Base-by-base conservation (phyloP, 2,329 filamentous ascomycete species). In the Verticillium albo-atrum region DNA sequence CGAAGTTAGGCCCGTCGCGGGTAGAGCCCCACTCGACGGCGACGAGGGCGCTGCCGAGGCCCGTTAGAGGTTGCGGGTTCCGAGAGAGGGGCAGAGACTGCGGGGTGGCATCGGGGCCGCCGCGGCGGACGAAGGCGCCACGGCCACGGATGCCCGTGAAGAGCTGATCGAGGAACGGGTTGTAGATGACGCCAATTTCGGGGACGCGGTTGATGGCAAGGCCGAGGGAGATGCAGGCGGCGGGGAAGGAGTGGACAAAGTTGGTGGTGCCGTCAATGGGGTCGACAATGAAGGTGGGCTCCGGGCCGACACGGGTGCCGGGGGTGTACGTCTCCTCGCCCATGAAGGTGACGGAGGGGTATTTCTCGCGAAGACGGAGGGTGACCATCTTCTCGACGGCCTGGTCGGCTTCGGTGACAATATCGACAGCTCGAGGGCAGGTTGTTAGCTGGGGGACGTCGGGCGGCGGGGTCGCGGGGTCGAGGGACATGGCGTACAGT, bases 211-310 rank as follows among this genome's bases (percentile, higher is more conserved):
- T 74, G 62, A 92, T 74, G 51, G 88, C 82, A 60, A 94, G 81
- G 53, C 90, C 90, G 34, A 94, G 85, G 12, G 89, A 91, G 75
- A 93, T 88, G 75, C 87, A 90, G 62, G 90, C 89, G 67, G 86
- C 82, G 4, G 89, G 89, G 74, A 91, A 89, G 23, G 82, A 83
- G 74, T 93, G 90, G 54, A 93, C 83, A 69, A 94, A 92, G 79
- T 93, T 93, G 56, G 88, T 91, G 6, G 86, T 92, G 68, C 89
- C 90, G 75, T 94, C 90, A 66, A 94, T 92, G 52, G 90, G 90
- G 71, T 94, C 90, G 65, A 90, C 87, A 68, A 93, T 83, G 75
- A 93, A 93, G 51, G 90, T 94, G 2, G 90, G 90, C 17, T 81
- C 81, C 30, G 80, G 72, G 0, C 85, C 88, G 54, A 94, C 78